Evolutionary conservation across 2,329 filamentous ascomycete species (phyloP).

Genomic region (Paecilomyces variotii): DNA sequence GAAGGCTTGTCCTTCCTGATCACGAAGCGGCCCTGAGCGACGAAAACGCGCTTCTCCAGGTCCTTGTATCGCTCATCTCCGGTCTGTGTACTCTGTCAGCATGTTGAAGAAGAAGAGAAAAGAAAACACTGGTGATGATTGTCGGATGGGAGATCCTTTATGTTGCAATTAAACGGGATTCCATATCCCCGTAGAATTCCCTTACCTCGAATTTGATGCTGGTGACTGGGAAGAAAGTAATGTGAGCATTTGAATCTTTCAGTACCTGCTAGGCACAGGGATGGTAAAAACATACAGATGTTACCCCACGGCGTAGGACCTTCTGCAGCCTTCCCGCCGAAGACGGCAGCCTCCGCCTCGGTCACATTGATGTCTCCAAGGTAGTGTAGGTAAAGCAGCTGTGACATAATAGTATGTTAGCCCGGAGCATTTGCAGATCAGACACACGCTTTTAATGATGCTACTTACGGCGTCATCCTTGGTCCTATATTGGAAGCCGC

Average conservation of each 20-base stretch:
- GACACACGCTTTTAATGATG: not conserved
- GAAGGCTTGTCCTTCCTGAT: conserved; percentile 26
- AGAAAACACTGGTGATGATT: too few relatives aligned
- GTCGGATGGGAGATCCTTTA: too few relatives aligned
- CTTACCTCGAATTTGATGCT: conserved; percentile 30
- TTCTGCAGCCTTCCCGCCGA: conserved; percentile 23
- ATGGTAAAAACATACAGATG: conserved; percentile 25
- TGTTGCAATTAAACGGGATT: too few relatives aligned
- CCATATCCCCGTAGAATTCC: too few relatives aligned
- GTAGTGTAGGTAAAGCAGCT: conserved; percentile 34
- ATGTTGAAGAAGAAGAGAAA: not conserved
- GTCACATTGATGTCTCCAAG: conserved; percentile 31
- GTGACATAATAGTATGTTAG: not conserved
- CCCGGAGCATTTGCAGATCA: not conserved
- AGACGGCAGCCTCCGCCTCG: conserved; percentile 24
- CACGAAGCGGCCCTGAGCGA: conserved; percentile 34
- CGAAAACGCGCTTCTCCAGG: conserved; percentile 34
- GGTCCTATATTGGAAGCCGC: conserved; percentile 13
- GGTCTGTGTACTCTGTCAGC: conserved; percentile 19
- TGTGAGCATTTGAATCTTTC: not conserved
- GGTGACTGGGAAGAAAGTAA: conserved; percentile 17
- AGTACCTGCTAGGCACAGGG: not conserved
- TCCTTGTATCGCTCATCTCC: conserved; percentile 34
- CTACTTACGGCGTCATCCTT: conserved; percentile 23
- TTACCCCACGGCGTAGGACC: conserved; percentile 30